These are phyloP conservation scores for Westerdykella sp. DNA, from an alignment of 2,329 filamentous ascomycete genomes.

Conservation along the genomic window DNA sequence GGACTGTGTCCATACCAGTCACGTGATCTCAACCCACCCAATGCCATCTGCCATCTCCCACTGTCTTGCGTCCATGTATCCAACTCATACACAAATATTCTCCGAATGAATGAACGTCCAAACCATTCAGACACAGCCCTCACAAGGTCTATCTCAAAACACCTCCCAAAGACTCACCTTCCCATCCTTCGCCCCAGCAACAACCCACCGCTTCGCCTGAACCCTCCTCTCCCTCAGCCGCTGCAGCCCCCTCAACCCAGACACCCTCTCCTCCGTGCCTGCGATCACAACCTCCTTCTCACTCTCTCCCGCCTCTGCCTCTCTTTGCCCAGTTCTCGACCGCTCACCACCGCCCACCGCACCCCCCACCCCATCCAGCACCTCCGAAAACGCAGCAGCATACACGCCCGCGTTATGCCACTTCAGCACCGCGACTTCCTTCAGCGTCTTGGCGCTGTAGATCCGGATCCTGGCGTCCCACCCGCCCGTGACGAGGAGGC, in stretches of 20 bases:
- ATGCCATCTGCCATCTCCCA: too few relatives aligned
- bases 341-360: neutral
- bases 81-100: too few relatives aligned
- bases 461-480: slow-evolving; percentile 82
- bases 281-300: neutral
- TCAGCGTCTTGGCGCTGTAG: slow-evolving; percentile 73
- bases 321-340: neutral
- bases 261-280: slow-evolving; percentile 7
- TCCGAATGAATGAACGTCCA: too few relatives aligned
- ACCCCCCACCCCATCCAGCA: slow-evolving; percentile 19
- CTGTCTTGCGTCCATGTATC: too few relatives aligned
- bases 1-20: too few relatives aligned
- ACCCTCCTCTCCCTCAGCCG: slow-evolving; percentile 47
- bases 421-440: slow-evolving; percentile 84
- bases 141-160: slow-evolving; percentile 45
- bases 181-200: slow-evolving; percentile 86
- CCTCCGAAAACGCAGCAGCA: slow-evolving; percentile 62
- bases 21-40: too few relatives aligned
- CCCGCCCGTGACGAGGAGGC: slow-evolving; percentile 80
- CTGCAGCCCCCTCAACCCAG: slow-evolving; percentile 20
- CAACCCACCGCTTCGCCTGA: slow-evolving; percentile 76
- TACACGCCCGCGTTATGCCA: slow-evolving; percentile 92
- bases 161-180: slow-evolving; percentile 95
- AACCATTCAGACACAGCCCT: too few relatives aligned
- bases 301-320: neutral